Evolutionary conservation across 106 monocot species (phyloP).

Genomic region (Platanthera zijinensis): DNA sequence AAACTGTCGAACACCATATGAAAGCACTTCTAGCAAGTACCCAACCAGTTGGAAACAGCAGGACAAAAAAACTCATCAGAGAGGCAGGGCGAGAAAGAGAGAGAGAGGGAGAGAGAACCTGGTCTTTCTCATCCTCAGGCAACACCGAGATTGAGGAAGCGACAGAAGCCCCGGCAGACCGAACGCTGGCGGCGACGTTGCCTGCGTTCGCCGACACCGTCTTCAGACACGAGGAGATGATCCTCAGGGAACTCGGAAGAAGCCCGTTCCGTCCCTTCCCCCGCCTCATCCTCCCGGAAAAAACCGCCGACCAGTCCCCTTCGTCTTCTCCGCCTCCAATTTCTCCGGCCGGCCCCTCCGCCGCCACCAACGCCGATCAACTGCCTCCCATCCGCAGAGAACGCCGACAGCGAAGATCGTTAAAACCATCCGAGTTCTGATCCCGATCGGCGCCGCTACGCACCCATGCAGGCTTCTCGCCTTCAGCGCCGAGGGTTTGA

Average conservation of each 20-base stretch:
- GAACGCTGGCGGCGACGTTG: slow-evolving; percentile 63
- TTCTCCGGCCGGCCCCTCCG: background rate
- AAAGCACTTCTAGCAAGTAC: background rate
- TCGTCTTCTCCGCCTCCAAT: background rate
- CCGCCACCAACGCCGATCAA: background rate
- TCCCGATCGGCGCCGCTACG: background rate
- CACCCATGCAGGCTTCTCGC: slow-evolving; percentile 8
- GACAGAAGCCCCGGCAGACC: slow-evolving; percentile 82
- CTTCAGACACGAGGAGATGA: slow-evolving; percentile 94
- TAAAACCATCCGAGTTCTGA: slow-evolving; percentile 45
- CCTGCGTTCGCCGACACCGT: slow-evolving; percentile 88
- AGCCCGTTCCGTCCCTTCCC: slow-evolving; percentile 45
- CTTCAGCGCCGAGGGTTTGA: slow-evolving; percentile 8
- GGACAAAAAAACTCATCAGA: background rate
- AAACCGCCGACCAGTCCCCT: background rate
- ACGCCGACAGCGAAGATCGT: slow-evolving; percentile 23
- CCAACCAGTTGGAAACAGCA: background rate
- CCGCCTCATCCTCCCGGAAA: slow-evolving; percentile 25
- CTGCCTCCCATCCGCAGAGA: slow-evolving; percentile 24
- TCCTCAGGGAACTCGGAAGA: slow-evolving; percentile 81
- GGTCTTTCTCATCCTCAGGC: slow-evolving; percentile 65
- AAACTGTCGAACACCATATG: background rate
- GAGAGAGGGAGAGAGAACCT: slow-evolving; percentile 29
- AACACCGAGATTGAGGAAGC: slow-evolving; percentile 58
- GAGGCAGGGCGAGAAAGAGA: background rate